phyloP scores from a whole-genome alignment of 768 basidiomycete species.

The Leccinum variicolor region DNA sequence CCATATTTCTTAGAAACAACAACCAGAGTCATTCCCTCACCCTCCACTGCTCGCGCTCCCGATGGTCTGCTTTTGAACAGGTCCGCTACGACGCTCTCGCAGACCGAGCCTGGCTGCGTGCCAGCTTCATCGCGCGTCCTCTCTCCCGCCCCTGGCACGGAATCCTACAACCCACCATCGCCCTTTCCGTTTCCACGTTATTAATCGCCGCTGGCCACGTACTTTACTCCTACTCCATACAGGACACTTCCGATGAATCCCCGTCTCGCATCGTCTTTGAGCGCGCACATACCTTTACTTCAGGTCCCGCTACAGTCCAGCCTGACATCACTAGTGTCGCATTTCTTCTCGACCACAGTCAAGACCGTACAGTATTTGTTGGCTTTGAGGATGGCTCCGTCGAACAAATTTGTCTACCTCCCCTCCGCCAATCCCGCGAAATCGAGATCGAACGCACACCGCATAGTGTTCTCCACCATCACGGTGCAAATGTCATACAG shows the following conservation, averaged over 20 bases:
- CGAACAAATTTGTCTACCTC: conserved; percentile 42
- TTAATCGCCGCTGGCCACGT: conserved; percentile 57
- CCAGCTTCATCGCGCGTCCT: conserved; percentile 59
- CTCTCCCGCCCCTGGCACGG: conserved; percentile 56
- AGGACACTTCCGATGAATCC: conserved; percentile 21
- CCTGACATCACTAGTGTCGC: conserved; percentile 56
- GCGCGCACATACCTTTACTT: conserved; percentile 39
- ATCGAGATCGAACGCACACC: conserved; percentile 21
- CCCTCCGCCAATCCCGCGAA: conserved; percentile 4
- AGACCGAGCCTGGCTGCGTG: conserved; percentile 51
- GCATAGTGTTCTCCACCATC: conserved; percentile 28
- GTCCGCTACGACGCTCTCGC: conserved; percentile 50
- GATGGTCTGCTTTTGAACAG: conserved; percentile 43
- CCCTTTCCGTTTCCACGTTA: conserved; percentile 52
- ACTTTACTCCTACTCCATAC: conserved; percentile 58
- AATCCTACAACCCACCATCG: conserved; percentile 54
- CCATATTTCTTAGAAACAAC: conserved; percentile 45
- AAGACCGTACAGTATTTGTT: conserved; percentile 46
- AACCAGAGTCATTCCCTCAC: conserved; percentile 51
- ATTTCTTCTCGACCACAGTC: conserved; percentile 43
- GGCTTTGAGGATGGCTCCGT: conserved; percentile 60
- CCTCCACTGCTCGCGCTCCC: conserved; percentile 38
- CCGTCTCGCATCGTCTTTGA: conserved; percentile 50
- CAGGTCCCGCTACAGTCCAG: conserved; percentile 25
- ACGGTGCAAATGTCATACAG: conserved; percentile 51